Evolutionary conservation across 345 rosid species (phyloP), one percentile per base, ranked within the genome.

Genomic region (Acer saccharum): DNA sequence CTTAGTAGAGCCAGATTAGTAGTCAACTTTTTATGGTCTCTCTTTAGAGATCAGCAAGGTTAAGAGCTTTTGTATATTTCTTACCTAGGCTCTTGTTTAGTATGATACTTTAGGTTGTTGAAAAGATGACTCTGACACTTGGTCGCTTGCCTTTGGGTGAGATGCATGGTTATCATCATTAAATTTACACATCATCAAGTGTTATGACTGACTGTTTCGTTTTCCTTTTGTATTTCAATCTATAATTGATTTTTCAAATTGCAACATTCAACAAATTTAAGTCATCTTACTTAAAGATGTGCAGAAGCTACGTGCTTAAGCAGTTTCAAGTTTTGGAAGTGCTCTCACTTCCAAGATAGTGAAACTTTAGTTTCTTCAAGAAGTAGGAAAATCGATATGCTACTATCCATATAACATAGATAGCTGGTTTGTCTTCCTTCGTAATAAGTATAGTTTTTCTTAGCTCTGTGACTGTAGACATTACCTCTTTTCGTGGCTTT

Each of bases 311-410:
- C 3, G 20, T 32, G 21, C 74, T 27, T 71, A 17, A 71, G 18
- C 43, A 50, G 61, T 17, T 72, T 54, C 32, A 12, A 41, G 41
- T 73, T 73, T 54, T 72, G 20, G 65, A 39, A 39, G 27, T 62
- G 21, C n/a, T 41, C 14, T 14, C 3, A 2, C 18, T 14, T 2
- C 13, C 32, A 39, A 13, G 52, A 39, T 57, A 39, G 43, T 58
- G 66, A 21, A 60, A 14, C 29, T 57, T 18, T 58, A 54, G 50
- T 32, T 21, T 48, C 11, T 50, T 2, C 18, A 50, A 32, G 16
- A 50, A 23, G 48, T 35, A 4, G 70, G 4, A 10, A 67, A 2
- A 69, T 0, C 23, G 72, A 13, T 69, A 4, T 69, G n/a, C 35
- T 69, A 50, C 9, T 27, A 17, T 44, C 43, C 43, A 27, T 8